phyloP scores from a whole-genome alignment of 2,329 filamentous ascomycete species.

The Alternaria sp. region DNA sequence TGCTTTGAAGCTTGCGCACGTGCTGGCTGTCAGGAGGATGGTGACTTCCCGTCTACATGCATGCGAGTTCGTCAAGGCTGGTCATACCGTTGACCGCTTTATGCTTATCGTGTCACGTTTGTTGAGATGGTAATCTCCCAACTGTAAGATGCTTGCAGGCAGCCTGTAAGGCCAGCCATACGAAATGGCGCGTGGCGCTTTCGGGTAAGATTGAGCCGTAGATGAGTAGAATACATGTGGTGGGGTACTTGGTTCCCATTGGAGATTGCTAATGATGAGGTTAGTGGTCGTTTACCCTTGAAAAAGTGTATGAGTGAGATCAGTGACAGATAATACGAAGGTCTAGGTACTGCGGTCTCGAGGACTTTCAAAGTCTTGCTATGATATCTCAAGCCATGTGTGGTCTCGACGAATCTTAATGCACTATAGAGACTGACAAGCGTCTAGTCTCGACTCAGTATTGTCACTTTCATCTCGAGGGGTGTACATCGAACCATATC shows the following conservation, averaged over 20 bases:
- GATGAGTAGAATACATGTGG: background rate
- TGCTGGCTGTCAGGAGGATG: background rate
- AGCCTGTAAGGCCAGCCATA: background rate
- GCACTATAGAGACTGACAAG: background rate
- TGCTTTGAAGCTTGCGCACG: background rate
- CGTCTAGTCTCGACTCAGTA: background rate
- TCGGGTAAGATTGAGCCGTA: background rate
- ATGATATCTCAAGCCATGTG: background rate
- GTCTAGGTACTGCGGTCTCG: background rate
- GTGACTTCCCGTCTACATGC: background rate
- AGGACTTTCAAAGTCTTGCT: too few relatives aligned
- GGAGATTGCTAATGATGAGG: background rate
- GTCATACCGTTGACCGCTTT: constrained; percentile 1
- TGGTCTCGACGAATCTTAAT: background rate
- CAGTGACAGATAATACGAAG: background rate
- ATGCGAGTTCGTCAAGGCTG: background rate
- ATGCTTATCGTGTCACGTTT: background rate
- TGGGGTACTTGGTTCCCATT: background rate
- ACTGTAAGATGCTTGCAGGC: background rate
- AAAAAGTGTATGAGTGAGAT: background rate
- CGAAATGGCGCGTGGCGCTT: background rate
- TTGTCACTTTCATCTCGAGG: too few relatives aligned
- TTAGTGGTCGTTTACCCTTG: background rate
- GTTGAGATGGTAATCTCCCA: background rate
- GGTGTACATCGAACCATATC: too few relatives aligned